Evolutionary conservation across 2,329 filamentous ascomycete genomes (phyloP).

Genomic region (Alternaria longipes): DNA sequence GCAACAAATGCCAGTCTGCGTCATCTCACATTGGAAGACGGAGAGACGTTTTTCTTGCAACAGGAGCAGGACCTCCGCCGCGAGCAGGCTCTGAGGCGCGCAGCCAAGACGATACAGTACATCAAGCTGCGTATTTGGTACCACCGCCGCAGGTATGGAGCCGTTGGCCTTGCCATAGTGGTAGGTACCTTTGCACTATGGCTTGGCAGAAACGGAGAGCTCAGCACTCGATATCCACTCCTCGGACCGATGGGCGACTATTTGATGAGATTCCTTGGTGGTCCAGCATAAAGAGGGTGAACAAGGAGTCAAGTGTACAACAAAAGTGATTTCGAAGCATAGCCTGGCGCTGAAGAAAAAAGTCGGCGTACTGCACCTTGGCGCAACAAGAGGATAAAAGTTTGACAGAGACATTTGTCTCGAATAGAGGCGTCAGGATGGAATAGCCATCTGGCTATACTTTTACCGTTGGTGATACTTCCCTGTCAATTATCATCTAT

Average conservation of each 20-base stretch:
- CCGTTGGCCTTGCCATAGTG: constrained; percentile 61
- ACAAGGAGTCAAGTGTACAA: neutral
- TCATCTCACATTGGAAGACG: constrained; percentile 70
- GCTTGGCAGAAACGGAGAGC: constrained; percentile 38
- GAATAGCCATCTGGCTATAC: neutral
- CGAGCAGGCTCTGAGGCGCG: constrained; percentile 60
- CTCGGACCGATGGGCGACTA: constrained; percentile 31
- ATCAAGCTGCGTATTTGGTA: constrained; percentile 66
- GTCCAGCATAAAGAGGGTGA: constrained; percentile 3
- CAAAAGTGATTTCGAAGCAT: constrained; percentile 19
- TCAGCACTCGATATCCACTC: constrained; percentile 12
- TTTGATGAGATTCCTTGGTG: constrained; percentile 25
- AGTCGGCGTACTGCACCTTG: neutral
- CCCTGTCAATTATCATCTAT: neutral
- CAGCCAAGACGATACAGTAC: constrained; percentile 53
- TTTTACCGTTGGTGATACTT: neutral
- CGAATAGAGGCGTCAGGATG: neutral
- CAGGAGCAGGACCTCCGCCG: constrained; percentile 78
- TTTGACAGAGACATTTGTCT: neutral
- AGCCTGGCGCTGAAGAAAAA: constrained; percentile 1
- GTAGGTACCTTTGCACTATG: constrained; percentile 49
- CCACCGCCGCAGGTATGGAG: constrained; percentile 68
- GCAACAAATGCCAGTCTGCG: constrained; percentile 61
- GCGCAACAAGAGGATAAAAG: neutral
- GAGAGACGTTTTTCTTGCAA: constrained; percentile 71